Percentiles rank a stretch among this genome's conserved stretches.
These are phyloP conservation scores for Penicillium frequentans DNA, from an alignment of 2,329 filamentous ascomycete genomes.

Conservation along the genomic window DNA sequence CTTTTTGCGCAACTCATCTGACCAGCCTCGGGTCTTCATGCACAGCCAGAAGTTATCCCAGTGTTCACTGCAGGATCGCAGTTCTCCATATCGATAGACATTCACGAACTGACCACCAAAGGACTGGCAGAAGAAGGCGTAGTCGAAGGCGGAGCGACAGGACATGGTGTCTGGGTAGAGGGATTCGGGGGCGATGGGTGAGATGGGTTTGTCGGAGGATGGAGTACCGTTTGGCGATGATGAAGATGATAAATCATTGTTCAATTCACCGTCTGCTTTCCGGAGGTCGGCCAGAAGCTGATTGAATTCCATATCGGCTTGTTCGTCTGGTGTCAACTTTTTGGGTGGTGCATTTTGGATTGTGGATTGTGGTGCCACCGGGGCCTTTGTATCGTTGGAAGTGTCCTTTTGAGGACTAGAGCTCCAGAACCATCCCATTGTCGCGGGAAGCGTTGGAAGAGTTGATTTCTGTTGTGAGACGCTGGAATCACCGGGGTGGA, in stretches of 20 bases:
- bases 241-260: constrained; percentile 3
- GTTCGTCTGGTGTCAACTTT: constrained; percentile 44
- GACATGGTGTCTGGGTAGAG: constrained; percentile 81
- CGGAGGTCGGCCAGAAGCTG: constrained; percentile 52
- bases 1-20: constrained; percentile 59
- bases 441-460: constrained; percentile 7
- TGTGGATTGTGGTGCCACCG: constrained; percentile 13
- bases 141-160: constrained; percentile 87
- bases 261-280: constrained; percentile 33
- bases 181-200: constrained; percentile 60
- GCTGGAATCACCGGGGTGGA: neutral
- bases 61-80: constrained; percentile 76
- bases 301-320: constrained; percentile 56
- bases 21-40: constrained; percentile 75
- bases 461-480: neutral
- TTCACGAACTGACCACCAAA: constrained; percentile 89
- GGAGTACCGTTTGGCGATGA: neutral
- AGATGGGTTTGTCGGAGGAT: constrained; percentile 17
- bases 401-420: constrained; percentile 31
- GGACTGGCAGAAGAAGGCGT: constrained; percentile 90
- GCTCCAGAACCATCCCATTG: constrained; percentile 51
- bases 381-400: constrained; percentile 14
- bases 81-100: constrained; percentile 80
- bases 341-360: constrained; percentile 24
- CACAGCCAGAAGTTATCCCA: constrained; percentile 98